These are phyloP conservation scores for Lentinula sp. DNA, from an alignment of 768 basidiomycete species.

Conservation along the genomic window DNA sequence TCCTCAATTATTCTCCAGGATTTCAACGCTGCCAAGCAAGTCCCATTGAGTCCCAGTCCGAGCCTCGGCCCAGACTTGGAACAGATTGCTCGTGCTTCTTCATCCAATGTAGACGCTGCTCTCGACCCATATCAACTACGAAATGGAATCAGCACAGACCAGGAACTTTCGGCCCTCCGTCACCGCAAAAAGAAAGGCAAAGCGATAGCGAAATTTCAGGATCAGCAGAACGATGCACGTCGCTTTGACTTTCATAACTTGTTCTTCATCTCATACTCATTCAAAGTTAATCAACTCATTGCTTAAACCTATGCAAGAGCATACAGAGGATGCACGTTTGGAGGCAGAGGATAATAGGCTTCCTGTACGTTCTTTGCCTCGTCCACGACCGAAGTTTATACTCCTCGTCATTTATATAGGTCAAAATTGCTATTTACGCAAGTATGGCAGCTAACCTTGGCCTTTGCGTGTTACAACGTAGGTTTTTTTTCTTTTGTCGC, in stretches of 20 bases:
- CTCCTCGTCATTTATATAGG: slow-evolving; percentile 30
- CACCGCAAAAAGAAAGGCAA: not conserved
- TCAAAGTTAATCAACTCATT: slow-evolving; percentile 79
- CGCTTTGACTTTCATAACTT: not conserved
- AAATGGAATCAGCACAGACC: slow-evolving; percentile 1
- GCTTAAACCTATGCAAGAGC: slow-evolving; percentile 86
- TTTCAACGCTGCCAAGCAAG: not conserved
- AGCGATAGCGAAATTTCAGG: slow-evolving; percentile 55
- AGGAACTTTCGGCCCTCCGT: not conserved
- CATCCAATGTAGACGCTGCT: not conserved
- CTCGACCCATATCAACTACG: slow-evolving; percentile 1
- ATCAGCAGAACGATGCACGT: slow-evolving; percentile 66
- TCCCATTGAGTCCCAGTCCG: not conserved
- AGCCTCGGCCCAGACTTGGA: not conserved
- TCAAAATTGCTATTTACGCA: slow-evolving; percentile 84
- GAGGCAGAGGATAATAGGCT: slow-evolving; percentile 63
- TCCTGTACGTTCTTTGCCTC: slow-evolving; percentile 38
- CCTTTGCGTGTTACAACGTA: slow-evolving; percentile 70
- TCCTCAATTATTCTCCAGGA: not conserved
- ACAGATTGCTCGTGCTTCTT: not conserved
- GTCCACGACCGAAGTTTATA: not conserved
- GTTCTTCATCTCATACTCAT: slow-evolving; percentile 5
- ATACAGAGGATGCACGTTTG: slow-evolving; percentile 74
- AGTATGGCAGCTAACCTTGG: slow-evolving; percentile 74
- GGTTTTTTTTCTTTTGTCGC: slow-evolving; percentile 11